Base-by-base conservation (phyloP, 1,139 yeast genomes). In the Diutina siamensis region DNA sequence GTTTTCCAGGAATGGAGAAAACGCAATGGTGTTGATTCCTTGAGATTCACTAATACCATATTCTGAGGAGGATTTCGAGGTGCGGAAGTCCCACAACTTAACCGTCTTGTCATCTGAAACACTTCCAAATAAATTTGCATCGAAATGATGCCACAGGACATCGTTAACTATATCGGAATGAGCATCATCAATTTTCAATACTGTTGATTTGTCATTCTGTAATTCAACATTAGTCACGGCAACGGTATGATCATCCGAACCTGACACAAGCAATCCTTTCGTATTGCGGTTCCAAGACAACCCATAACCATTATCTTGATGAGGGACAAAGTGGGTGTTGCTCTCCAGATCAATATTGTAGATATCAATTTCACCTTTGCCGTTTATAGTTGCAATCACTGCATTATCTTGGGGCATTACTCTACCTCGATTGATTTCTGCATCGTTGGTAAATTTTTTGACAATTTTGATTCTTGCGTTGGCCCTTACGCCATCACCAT, bases 381-480 rank as follows among this genome's bases (percentile, higher is more conserved):
- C 94, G 51, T 83, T 79, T 52, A 88, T 80, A 0, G 95, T 79
- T 2, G 95, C 92, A 13, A 88, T 74, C 0, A 78, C 60, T 40
- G 68, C 72, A 3, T 85, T 70, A 53, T 81, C 73, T 53, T 78
- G 83, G 0, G 96, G 95, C 76, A 83, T 78, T 57, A 76, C 80
- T 41, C 96, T 74, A 4, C 95, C 95, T 52, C 89, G 71, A 57
- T 88, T 86, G 47, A 89, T 78, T 57, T 84, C 95, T 65, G 72
- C 62, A 31, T 60, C 57, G 52, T 72, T 74, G 49, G 63, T 65
- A 48, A 62, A 64, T 53, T 83, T 83, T 58, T 80, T 81, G 42
- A 71, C 65, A 44, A 84, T 77, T 52, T 75, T 80, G 45, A 87
- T 70, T 49, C 82, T 58, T 4, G 55, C 62, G 1, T 52, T 45